Conservation (phyloP, 129 eudicot genomes). For the Daucus carota region DNA sequence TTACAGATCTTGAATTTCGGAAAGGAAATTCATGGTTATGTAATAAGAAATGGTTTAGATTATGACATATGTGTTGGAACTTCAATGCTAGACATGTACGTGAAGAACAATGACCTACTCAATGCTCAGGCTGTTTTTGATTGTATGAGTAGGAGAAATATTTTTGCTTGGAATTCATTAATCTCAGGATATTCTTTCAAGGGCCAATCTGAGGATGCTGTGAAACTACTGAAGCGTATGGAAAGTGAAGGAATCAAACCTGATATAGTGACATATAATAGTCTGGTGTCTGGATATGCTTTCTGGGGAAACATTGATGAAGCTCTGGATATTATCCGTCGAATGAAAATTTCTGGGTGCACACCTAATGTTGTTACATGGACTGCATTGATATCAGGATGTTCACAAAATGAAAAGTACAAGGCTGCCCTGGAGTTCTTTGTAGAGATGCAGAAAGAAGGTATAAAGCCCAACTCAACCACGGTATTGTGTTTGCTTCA, state of each 20-base stretch:
- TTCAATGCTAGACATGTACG: conserved; percentile 48
- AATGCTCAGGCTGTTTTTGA: conserved; percentile 31
- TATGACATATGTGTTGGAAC: conserved; percentile 32
- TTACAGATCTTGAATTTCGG: conserved; percentile 26
- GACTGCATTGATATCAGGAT: conserved; percentile 36
- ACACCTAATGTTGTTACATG: conserved; percentile 41
- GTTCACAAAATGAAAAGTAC: conserved; percentile 27
- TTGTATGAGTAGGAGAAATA: conserved; percentile 27
- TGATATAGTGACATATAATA: conserved; percentile 44
- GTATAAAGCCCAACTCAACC: conserved; percentile 33
- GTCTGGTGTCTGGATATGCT: conserved; percentile 39
- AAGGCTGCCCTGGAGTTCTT: conserved; percentile 24
- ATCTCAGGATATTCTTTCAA: conserved; percentile 39
- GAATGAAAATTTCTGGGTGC: conserved; percentile 26
- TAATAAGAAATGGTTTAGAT: conserved; percentile 37
- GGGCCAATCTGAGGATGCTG: conserved; percentile 31
- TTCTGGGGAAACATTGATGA: conserved; percentile 24
- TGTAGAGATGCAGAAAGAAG: conserved; percentile 31
- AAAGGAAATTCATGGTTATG: conserved; percentile 36
- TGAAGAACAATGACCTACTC: conserved; percentile 30
- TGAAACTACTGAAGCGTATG: conserved; percentile 27
- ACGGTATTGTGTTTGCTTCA: conserved; percentile 31
- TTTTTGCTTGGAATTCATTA: conserved; percentile 41
- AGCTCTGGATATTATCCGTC: conserved; percentile 27
- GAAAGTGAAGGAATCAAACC: conserved; percentile 30